A percentile compares a stretch with the other conserved stretches of the same genome.
phyloP scores from a whole-genome alignment of 495 filamentous ascomycete genomes.

The Cercophora newfieldiana region DNA sequence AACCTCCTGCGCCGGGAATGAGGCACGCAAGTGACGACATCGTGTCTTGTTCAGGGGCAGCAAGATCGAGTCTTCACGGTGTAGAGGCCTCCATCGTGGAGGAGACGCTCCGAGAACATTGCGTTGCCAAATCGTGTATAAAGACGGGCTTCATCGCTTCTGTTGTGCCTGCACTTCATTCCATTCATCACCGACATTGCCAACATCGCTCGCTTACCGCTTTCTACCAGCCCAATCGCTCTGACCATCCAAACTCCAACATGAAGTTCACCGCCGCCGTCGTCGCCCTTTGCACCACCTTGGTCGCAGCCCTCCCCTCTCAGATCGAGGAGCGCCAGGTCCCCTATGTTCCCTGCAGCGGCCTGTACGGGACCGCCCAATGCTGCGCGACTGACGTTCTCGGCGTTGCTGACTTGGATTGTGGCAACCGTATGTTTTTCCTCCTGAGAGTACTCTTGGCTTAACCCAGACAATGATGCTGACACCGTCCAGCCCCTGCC shows the following conservation, averaged over 20 bases:
- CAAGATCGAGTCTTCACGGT: not conserved
- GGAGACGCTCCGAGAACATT: not conserved
- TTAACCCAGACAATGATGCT: not conserved
- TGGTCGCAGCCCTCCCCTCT: slow-evolving; percentile 29
- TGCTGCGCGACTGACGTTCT: slow-evolving; percentile 49
- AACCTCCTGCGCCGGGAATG: not conserved
- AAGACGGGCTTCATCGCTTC: not conserved
- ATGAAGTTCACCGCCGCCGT: slow-evolving; percentile 34
- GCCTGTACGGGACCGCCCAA: slow-evolving; percentile 42
- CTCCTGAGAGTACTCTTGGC: too few species aligned
- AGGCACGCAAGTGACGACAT: not conserved
- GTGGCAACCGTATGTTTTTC: slow-evolving; percentile 35
- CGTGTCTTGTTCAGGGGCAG: not conserved
- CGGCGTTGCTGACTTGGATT: slow-evolving; percentile 45
- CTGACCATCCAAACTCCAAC: slow-evolving; percentile 14
- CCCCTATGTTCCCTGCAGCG: slow-evolving; percentile 39
- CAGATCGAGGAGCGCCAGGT: slow-evolving; percentile 35
- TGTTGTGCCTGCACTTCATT: not conserved
- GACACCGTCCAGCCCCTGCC: too few species aligned
- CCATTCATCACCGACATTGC: not conserved
- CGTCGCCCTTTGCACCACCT: slow-evolving; percentile 27
- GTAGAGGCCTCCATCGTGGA: not conserved
- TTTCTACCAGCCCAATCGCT: not conserved
- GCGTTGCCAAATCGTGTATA: not conserved
- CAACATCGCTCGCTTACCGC: not conserved